Base-by-base conservation (phyloP, 495 filamentous ascomycete genomes). In the Hypoxylon lenormandii region DNA sequence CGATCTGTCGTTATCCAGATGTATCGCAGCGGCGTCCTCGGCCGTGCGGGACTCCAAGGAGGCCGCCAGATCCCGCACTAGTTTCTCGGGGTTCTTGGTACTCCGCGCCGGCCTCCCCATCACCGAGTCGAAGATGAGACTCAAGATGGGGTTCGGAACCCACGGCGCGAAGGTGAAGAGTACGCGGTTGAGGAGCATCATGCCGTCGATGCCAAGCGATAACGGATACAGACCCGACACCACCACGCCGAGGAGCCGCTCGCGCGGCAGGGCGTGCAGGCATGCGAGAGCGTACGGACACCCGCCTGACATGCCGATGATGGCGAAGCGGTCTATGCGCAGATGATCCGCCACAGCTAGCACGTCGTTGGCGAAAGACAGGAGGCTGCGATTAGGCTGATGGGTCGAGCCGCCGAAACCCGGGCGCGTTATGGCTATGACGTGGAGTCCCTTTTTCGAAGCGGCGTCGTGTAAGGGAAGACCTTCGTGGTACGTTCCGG, bases 201-300 rank as follows among this genome's bases (percentile, higher is more conserved):
- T 69, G 13, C 58, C 58, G 3, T 22, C 23, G 0, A 47, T 3
- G 5, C 65, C 65, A 12, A 69, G 45, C 0, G 42, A 30, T 4
- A 42, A 28, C 1, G 65, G 65, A 13, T 37, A 62, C 51, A 63
- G 7, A 18, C 80, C 81, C 5, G 74, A 74, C 3, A 83, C 12
- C 6, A 83, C 68, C 0, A 76, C 73, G 1, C 61, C 75, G 5
- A 73, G 59, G 8, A 81, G 47, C 40, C 72, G 75, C 2, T 73
- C 61, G 4, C 53, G 53, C n/a, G 80, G 74, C 0, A 84, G 19
- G 15, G 11, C 7, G 16, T 65, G 37, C 47, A 21, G 51, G 55
- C 82, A 85, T 0, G 83, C 83, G 12, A 84, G 57, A 3, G 78
- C 80, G 59, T 81, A 85, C 1, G 83, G 83, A 0, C 74, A 78